Evolutionary conservation across 1,284 basidiomycete species (phyloP).

Genomic region (Cryptococcus deneoformans): DNA sequence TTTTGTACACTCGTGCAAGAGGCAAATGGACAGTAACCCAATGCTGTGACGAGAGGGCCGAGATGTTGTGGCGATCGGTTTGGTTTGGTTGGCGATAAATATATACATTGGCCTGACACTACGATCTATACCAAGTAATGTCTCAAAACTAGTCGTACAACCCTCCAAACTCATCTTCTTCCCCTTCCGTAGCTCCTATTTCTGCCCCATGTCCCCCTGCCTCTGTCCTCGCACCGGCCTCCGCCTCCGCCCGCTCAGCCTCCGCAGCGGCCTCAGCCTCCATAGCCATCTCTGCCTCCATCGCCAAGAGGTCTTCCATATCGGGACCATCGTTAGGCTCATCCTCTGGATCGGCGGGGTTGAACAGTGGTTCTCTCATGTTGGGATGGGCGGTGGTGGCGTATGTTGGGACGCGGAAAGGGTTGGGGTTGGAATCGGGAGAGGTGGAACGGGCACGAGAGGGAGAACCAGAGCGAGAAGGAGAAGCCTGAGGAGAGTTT

Average conservation of each 20-base stretch:
- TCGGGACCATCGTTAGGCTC: constrained; percentile 16
- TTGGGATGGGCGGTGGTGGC: constrained; percentile 19
- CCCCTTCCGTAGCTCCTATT: not conserved
- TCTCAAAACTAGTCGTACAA: constrained; percentile 14
- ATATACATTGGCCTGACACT: too few relatives aligned
- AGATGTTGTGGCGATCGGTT: too few relatives aligned
- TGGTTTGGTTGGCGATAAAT: too few relatives aligned
- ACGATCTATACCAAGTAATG: not conserved
- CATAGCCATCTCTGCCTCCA: constrained; percentile 58
- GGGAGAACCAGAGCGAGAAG: constrained; percentile 8
- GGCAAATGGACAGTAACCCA: too few relatives aligned
- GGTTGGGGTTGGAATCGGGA: constrained; percentile 2
- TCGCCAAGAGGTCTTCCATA: constrained; percentile 59
- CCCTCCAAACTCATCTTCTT: constrained; percentile 18
- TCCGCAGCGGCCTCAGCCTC: constrained; percentile 43
- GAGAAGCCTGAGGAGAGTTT: too few relatives aligned
- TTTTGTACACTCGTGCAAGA: too few relatives aligned
- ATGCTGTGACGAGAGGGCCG: too few relatives aligned
- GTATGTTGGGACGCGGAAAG: constrained; percentile 2
- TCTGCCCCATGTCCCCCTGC: not conserved
- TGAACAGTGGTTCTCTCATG: constrained; percentile 29
- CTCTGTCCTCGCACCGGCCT: not conserved
- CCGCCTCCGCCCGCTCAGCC: constrained; percentile 51
- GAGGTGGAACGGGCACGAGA: not conserved
- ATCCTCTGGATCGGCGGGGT: constrained; percentile 54